Percentiles rank a stretch among this genome's conserved stretches.
Conservation (phyloP, 2,329 filamentous ascomycete species). For the Ophiostoma sp. region DNA sequence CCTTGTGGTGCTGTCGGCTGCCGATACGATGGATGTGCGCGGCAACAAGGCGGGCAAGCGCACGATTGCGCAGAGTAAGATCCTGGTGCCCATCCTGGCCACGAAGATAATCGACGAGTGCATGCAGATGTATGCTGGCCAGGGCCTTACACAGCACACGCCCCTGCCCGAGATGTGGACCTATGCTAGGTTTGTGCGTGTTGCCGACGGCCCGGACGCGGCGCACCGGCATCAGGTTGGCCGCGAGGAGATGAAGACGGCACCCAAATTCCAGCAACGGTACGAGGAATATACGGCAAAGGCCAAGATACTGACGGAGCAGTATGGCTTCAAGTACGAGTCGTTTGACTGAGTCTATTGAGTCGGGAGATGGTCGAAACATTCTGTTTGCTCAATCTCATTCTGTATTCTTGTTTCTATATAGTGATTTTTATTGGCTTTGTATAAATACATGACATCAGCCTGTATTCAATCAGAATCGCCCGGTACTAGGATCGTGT, state of each 20-base stretch:
- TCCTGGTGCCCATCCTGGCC: constrained; percentile 75
- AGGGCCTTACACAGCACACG: constrained; percentile 89
- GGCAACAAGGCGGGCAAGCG: constrained; percentile 84
- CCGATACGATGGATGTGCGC: constrained; percentile 84
- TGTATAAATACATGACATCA: too few relatives aligned
- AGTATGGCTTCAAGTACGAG: constrained; percentile 44
- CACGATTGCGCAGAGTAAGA: constrained; percentile 96
- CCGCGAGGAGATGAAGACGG: constrained; percentile 69
- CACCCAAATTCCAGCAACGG: constrained; percentile 52
- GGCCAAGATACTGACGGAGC: constrained; percentile 59
- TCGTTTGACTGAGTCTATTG: neutral
- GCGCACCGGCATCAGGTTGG: constrained; percentile 82
- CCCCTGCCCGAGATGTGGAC: constrained; percentile 89
- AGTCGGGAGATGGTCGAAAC: too few relatives aligned
- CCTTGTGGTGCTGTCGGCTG: constrained; percentile 85
- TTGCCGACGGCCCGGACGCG: constrained; percentile 93
- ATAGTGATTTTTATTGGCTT: too few relatives aligned
- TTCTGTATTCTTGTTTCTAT: too few relatives aligned
- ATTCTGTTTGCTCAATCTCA: too few relatives aligned
- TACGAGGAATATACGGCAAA: constrained; percentile 59
- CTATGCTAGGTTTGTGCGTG: constrained; percentile 71
- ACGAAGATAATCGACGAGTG: constrained; percentile 88
- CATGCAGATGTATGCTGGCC: constrained; percentile 83
- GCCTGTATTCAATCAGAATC: neutral
- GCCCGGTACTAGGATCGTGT: too few relatives aligned